phyloP scores from a whole-genome alignment of 2,329 filamentous ascomycete species.

The Emericellopsis atlantica region DNA sequence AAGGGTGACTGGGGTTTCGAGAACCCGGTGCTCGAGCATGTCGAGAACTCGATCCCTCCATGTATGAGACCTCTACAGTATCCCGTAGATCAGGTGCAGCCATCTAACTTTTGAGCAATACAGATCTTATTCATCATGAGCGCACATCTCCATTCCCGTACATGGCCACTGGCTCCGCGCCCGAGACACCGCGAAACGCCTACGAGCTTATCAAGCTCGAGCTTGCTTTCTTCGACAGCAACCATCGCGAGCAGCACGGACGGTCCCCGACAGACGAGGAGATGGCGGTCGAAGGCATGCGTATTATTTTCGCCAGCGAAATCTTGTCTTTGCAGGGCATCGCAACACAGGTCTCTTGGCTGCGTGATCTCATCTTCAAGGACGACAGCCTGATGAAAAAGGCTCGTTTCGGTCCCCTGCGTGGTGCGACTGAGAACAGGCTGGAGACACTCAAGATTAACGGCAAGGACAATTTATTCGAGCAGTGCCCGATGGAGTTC shows the following conservation, averaged over 20 bases:
- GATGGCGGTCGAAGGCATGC: constrained; percentile 44
- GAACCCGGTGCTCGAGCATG: constrained; percentile 43
- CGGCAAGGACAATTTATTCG: constrained; percentile 44
- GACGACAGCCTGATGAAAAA: constrained; percentile 25
- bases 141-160: constrained; percentile 43
- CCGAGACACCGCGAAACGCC: constrained; percentile 38
- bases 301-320: constrained; percentile 43
- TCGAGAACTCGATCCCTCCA: constrained; percentile 53
- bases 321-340: constrained; percentile 25
- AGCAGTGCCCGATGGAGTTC: constrained; percentile 41
- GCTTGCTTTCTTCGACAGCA: constrained; percentile 36
- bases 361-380: constrained; percentile 45
- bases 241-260: constrained; percentile 27
- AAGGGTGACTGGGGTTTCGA: constrained; percentile 61
- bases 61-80: constrained; percentile 35
- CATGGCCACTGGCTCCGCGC: constrained; percentile 28
- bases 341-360: constrained; percentile 33
- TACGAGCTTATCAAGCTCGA: constrained; percentile 50
- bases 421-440: constrained; percentile 30
- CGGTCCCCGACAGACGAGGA: constrained; percentile 34
- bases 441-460: constrained; percentile 39
- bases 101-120: constrained; percentile 25
- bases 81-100: constrained; percentile 21
- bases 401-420: constrained; percentile 35
- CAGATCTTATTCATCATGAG: constrained; percentile 53